Conservation (phyloP, 257 asterid species). For the Nicotiana sylvestris region DNA sequence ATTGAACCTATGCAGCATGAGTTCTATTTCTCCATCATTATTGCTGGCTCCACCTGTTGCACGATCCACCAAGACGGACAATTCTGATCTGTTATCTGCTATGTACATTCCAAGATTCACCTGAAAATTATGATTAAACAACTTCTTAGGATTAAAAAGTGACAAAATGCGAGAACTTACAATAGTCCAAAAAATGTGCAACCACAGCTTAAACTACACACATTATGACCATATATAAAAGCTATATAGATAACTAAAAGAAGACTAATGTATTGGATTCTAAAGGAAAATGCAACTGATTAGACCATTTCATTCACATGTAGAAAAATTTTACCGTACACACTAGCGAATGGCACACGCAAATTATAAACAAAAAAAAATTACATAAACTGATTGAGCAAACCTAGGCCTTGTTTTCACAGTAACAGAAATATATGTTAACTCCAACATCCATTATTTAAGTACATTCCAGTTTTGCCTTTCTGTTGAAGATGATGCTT, state of each 20-base stretch:
- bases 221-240: no score
- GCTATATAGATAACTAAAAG: not conserved
- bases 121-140: constrained; percentile 27
- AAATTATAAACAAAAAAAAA: not conserved
- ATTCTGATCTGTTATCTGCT: constrained; percentile 58
- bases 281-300: not conserved
- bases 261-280: not conserved
- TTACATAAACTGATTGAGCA: not conserved
- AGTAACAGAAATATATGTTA: not conserved
- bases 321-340: no score
- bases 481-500: not conserved
- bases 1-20: constrained; percentile 78
- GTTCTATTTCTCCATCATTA: constrained; percentile 74
- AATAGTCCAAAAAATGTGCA: not conserved
- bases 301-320: not conserved
- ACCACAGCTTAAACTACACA: not conserved
- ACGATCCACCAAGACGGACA: constrained; percentile 80
- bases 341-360: not conserved
- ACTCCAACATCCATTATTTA: not conserved
- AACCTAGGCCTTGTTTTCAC: not conserved
- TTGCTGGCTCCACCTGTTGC: constrained; percentile 87
- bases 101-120: constrained; percentile 66
- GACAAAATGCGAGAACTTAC: not conserved
- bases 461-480: not conserved
- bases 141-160: not conserved